Evolutionary conservation across 1,284 basidiomycete species (phyloP).

Genomic region (Volvariella surrecta): DNA sequence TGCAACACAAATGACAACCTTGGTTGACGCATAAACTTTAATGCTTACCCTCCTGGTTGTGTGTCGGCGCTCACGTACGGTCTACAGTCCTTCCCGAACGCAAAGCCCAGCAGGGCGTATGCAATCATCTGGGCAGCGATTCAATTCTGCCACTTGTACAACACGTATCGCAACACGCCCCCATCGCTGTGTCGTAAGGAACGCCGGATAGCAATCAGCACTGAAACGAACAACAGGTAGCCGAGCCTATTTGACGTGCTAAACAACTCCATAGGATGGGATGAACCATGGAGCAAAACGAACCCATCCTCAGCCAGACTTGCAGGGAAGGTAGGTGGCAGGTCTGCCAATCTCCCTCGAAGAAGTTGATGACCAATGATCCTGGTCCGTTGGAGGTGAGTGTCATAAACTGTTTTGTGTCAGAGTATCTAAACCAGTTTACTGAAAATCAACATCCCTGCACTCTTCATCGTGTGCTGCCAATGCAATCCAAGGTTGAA

Average conservation of each 20-base stretch:
- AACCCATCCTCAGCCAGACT: constrained; percentile 21
- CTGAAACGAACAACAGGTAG: background rate
- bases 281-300: constrained; percentile 26
- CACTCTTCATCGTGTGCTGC: constrained; percentile 23
- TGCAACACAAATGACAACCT: no score
- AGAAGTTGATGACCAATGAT: constrained; percentile 35
- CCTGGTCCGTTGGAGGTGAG: constrained; percentile 27
- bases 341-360: constrained; percentile 9
- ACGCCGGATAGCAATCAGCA: background rate
- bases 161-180: constrained; percentile 17
- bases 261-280: constrained; percentile 30
- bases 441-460: no score
- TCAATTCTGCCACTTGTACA: constrained; percentile 27
- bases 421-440: no score
- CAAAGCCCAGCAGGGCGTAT: constrained; percentile 31
- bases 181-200: background rate
- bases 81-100: constrained; percentile 21
- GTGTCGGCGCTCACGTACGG: constrained; percentile 30
- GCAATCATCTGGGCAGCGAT: constrained; percentile 25
- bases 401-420: no score
- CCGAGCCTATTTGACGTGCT: no score
- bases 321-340: constrained; percentile 17
- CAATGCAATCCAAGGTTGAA: constrained; percentile 24
- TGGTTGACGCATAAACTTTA: no score
- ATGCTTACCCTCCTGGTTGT: no score